Evolutionary conservation across 2,329 filamentous ascomycete genomes (phyloP), one percentile per base, ranked within the genome.

Genomic region (Paecilomyces fulvus): DNA sequence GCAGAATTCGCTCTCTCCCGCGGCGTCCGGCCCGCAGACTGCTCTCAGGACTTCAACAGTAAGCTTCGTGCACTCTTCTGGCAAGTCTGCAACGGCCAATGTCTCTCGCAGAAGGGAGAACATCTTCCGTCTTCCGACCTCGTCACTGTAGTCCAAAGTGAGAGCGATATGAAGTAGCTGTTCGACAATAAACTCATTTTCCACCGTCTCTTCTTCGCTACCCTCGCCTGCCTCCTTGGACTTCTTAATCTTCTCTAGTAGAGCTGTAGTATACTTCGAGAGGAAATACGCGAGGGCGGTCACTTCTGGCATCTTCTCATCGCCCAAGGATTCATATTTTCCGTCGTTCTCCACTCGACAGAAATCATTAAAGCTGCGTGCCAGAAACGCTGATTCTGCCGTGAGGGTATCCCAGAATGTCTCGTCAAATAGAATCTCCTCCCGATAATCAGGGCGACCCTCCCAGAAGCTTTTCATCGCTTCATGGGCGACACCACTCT

Each of bases 391-490:
- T 0, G 90, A 88, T 70, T 97, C 92, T 1, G 91, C 88, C 1
- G 86, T 77, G 9, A 79, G 67, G 25, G 66, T 67, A 28, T 76
- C 70, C 74, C 78, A 78, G 60, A 76, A 79, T 1, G 69, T 65
- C 55, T 77, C 72, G 56, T 78, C 70, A 60, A 79, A 74, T 51
- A 72, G 56, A 56, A 80, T 63, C 1, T 70, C 71, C 54, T 78
- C 74, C 6, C 75, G 70, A 58, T 79, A 79, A 60, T 79, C 77
- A 1, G 90, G 88, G 17, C 94, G 85, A 3, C 92, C 90, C 63
- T 94, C 89, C 94, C 94, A 99, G 73, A 99, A 97, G 51, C 90
- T 89, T 59, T 84, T 87, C 92, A 99, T 96, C 0, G 94, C 94
- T 68, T 96, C 89, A 8, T 95, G 81, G 1, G 90, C 92, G 58